Base-by-base conservation (phyloP, 2,329 filamentous ascomycete species). In the Torrubiellomyces zombiae region DNA sequence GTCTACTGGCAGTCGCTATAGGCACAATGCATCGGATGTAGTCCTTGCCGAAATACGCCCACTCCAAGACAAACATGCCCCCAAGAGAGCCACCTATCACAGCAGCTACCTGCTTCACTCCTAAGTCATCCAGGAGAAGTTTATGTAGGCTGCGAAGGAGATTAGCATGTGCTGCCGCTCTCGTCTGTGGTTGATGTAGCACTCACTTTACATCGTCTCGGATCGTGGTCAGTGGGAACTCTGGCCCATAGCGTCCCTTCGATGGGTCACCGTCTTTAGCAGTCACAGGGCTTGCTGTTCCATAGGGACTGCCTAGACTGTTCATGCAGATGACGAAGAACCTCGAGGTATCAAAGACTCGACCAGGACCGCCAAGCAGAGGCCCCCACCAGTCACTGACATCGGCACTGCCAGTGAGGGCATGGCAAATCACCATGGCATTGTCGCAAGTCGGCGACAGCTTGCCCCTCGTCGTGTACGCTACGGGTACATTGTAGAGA, bases 221-320 rank as follows among this genome's bases (percentile, higher is more conserved):
- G 34, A 98, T 81, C 0, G 89, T 95, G 1, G 89, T 94, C 34
- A 98, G 56, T 23, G 89, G 89, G 38, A 98, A 98, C 44, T 98
- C 89, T 2, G 89, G 89, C 0, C 89, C 89, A 44, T 98, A 98
- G 38, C 68, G 67, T 11, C 70, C 83, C 33, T 79, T 72, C 25
- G 58, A 59, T 10, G 65, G 55, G 39, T 91, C 69, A 9, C 83
- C 83, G 43, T 94, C 75, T 48, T 81, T 91, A 38, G 74, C 75
- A 2, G 89, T 98, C 26, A 86, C 79, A 1, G 81, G 80, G 45
- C 80, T 86, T n/a, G 78, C 79, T 29, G 76, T 81, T 16, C 81
- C 81, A 42, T 91, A 91, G 0, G 81, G 81, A 40, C 78, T 86
- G 22, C 81, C 81, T 23, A 85, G 50, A 45, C 78, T 82, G 55